phyloP scores from a whole-genome alignment of 2,329 filamentous ascomycete genomes.

The Emydomyces testavorans region DNA sequence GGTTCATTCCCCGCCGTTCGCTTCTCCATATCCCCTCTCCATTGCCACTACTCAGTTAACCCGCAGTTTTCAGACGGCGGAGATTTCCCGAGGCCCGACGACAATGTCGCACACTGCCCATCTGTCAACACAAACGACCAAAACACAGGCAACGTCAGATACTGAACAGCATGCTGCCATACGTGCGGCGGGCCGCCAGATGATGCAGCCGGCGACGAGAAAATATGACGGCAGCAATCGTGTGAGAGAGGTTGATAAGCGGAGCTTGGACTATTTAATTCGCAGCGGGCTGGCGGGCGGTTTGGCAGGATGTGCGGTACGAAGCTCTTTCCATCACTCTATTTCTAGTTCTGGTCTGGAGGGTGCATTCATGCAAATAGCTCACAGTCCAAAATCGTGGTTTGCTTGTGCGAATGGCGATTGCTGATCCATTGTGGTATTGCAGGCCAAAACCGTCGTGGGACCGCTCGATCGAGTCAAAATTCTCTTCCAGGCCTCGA shows the following conservation, averaged over 20 bases:
- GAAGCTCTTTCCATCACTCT: slow-evolving; percentile 22
- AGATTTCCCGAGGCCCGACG: slow-evolving; percentile 14
- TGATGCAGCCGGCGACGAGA: neutral
- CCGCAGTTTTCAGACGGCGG: neutral
- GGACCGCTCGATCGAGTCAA: slow-evolving; percentile 95
- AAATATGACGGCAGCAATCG: neutral
- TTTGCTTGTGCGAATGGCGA: neutral
- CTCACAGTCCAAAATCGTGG: too few relatives aligned
- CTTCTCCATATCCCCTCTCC: neutral
- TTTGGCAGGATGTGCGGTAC: slow-evolving; percentile 79
- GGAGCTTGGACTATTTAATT: slow-evolving; percentile 71
- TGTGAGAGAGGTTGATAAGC: slow-evolving; percentile 44
- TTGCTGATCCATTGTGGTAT: slow-evolving; percentile 13
- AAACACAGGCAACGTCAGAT: slow-evolving; percentile 1
- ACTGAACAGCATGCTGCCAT: slow-evolving; percentile 1
- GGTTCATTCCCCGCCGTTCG: neutral
- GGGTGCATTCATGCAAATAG: neutral
- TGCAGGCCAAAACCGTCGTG: slow-evolving; percentile 83
- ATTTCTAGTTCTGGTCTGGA: neutral
- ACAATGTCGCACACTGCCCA: slow-evolving; percentile 1
- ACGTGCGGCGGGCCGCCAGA: neutral
- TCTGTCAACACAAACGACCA: neutral
- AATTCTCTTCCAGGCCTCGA: slow-evolving; percentile 93
- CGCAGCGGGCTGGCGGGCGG: slow-evolving; percentile 79
- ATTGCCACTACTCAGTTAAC: neutral